These are phyloP conservation scores for Malus hybrid DNA, from an alignment of 331 rosid genomes.

Conservation along the genomic window DNA sequence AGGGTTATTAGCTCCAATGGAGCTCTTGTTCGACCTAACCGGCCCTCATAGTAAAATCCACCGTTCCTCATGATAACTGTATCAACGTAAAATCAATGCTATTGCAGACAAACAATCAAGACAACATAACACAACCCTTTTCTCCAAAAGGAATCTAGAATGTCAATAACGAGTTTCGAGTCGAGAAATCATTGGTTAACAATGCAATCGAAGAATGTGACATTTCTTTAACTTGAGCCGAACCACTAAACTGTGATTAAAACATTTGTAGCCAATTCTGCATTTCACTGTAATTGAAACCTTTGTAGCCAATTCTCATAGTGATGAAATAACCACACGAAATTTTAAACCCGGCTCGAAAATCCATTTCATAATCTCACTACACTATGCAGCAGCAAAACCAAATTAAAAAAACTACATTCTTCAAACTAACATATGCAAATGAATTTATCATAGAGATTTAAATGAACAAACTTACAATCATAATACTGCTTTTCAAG, in stretches of 20 bases:
- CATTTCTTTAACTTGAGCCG: background rate
- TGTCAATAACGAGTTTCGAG: background rate
- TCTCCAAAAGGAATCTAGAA: background rate
- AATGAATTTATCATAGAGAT: background rate
- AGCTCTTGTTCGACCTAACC: conserved; percentile 84
- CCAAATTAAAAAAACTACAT: background rate
- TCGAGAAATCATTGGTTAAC: background rate
- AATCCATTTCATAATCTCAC: background rate
- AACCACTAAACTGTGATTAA: background rate
- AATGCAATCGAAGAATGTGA: background rate
- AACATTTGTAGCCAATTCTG: too few relatives aligned
- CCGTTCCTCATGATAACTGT: conserved; percentile 85
- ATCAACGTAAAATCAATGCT: conserved; percentile 3
- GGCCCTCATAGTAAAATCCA: conserved; percentile 80
- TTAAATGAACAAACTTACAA: conserved; percentile 43
- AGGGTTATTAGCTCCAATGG: conserved; percentile 68
- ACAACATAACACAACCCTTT: background rate
- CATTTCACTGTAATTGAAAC: too few relatives aligned
- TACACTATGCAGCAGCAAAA: background rate
- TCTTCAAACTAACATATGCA: background rate
- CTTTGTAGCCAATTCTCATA: background rate
- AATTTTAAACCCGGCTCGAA: background rate
- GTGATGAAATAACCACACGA: background rate
- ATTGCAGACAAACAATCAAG: background rate
- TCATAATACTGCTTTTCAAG: conserved; percentile 83